Base-by-base conservation (phyloP, 805 yeast genomes). In the Spencermartinsiella europaea region DNA sequence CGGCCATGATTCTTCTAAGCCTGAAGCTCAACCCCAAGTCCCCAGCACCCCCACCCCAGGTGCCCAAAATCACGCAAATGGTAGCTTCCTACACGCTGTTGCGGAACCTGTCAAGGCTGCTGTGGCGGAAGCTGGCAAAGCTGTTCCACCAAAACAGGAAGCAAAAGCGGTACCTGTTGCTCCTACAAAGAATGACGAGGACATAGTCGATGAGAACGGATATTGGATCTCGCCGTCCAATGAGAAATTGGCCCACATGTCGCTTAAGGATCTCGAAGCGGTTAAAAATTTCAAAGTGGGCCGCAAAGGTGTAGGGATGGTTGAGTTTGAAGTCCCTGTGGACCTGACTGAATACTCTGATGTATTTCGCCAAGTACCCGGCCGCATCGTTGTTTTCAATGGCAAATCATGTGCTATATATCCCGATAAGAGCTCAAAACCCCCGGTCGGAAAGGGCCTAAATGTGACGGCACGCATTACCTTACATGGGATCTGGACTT, bases 201-300 rank as follows among this genome's bases (percentile, higher is more conserved):
- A 70, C 38, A 69, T 75, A 37, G 71, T 72, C 22, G 78, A 83
- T 43, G 81, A 80, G 12, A 77, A 84, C 41, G 96, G 90, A 4
- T 93, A 90, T 67, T 93, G 93, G 86, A 83, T 81, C 45, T 77
- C 85, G 4, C 99, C 99, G 15, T 71, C 88, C 2, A 59, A 83
- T 34, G 76, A 80, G 3, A 80, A 80, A 41, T 68, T 93, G 44
- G 73, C 76, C 46, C 65, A 71, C 15, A 72, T 77, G 74, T 64
- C 87, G 0, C 70, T 85, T 34, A 66, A 79, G 7, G 83, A 87
- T 50, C 73, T 88, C 42, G 79, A 83, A 46, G 58, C 74, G 4
- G 83, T 93, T 20, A 57, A 72, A 15, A 72, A 80, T 44, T 80
- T 90, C 61, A 75, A 75, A 14, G 79, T 93, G 49, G 99, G 98